Conservation (phyloP, 2,329 filamentous ascomycete genomes). For the Alternaria dauci region DNA sequence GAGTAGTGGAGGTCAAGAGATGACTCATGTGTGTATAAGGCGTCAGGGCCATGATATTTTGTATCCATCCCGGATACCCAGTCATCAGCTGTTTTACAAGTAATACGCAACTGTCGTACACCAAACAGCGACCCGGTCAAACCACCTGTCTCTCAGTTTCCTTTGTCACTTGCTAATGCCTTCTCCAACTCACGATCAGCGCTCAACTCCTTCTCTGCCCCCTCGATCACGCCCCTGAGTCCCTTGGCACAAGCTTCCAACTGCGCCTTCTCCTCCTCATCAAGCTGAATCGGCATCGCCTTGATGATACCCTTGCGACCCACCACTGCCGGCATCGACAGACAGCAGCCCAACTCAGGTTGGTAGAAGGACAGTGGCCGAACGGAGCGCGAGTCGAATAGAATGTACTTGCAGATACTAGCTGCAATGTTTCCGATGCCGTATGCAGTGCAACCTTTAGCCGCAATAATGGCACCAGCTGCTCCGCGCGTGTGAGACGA, state of each 20-base stretch:
- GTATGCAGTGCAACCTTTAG: constrained; percentile 61
- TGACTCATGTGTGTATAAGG: background rate
- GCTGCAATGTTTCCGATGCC: constrained; percentile 60
- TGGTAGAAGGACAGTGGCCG: constrained; percentile 61
- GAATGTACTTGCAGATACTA: constrained; percentile 60
- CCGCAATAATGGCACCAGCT: constrained; percentile 58
- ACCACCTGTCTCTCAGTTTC: background rate
- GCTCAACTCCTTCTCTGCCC: constrained; percentile 48
- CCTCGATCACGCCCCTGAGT: constrained; percentile 48
- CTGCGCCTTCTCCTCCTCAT: constrained; percentile 44
- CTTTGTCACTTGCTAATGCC: constrained; percentile 35
- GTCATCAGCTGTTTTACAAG: background rate
- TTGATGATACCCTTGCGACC: constrained; percentile 58
- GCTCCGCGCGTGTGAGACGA: constrained; percentile 57
- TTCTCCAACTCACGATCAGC: constrained; percentile 38
- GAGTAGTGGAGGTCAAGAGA: background rate
- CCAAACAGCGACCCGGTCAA: background rate
- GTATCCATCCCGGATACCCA: background rate
- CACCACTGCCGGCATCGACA: constrained; percentile 60
- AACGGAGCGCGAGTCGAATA: constrained; percentile 59
- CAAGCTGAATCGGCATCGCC: constrained; percentile 47
- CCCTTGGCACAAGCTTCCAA: constrained; percentile 48
- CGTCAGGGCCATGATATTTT: background rate
- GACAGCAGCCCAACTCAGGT: constrained; percentile 57
- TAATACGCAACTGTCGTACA: background rate